Conservation (phyloP, 306 rosid genomes). For the Castanea sativa region DNA sequence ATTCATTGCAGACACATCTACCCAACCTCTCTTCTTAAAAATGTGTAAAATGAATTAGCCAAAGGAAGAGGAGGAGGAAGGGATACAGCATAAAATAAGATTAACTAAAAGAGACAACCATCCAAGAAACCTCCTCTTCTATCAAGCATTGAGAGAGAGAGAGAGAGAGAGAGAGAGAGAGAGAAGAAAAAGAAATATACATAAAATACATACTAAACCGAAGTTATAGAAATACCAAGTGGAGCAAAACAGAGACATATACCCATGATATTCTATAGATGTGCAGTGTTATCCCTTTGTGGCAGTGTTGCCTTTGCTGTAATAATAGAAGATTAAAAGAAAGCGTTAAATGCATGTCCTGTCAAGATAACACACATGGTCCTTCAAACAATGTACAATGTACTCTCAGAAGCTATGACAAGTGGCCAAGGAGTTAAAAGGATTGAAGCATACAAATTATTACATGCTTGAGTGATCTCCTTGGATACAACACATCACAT, state of each 20-base stretch:
- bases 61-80: too few relatives aligned
- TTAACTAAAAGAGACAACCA: too few relatives aligned
- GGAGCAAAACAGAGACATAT: too few relatives aligned
- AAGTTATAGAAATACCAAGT: neutral
- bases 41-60: too few relatives aligned
- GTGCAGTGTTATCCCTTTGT: neutral
- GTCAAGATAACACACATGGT: neutral
- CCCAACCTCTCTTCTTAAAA: too few relatives aligned
- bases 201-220: neutral
- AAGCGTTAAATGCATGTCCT: neutral
- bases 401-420: neutral
- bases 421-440: neutral
- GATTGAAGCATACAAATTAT: neutral
- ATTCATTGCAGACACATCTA: too few relatives aligned
- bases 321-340: neutral
- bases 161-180: too few relatives aligned
- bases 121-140: neutral
- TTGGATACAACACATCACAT: neutral
- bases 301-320: neutral
- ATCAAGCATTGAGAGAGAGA: neutral
- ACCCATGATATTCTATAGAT: too few relatives aligned
- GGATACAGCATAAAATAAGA: too few relatives aligned
- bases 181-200: neutral
- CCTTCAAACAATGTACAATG: neutral
- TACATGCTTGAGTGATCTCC: constrained; percentile 1